Evolutionary conservation across 73 alveolate genomes (phyloP).

Genomic region (Tetrahymena elliotti): DNA sequence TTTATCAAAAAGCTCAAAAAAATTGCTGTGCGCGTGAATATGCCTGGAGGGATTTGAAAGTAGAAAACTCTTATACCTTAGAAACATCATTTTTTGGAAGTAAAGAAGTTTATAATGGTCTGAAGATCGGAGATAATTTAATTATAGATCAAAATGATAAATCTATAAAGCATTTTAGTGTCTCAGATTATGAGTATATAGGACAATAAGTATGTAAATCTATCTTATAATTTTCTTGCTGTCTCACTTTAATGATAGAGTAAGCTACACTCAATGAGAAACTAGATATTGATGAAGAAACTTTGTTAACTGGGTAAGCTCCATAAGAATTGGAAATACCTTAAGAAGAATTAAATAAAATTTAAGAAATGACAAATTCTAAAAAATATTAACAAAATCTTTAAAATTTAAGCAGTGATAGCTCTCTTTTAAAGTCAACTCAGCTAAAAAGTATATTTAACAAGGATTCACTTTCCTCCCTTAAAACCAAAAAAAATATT

Average conservation of each 20-base stretch:
- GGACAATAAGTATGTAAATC: not conserved
- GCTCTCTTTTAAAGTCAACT: not conserved
- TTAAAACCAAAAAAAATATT: not conserved
- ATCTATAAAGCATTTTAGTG: not conserved
- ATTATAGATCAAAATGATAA: not conserved
- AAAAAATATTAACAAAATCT: not conserved
- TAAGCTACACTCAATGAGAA: not conserved
- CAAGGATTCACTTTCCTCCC: not conserved
- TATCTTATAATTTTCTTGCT: not conserved
- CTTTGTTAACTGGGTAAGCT: not conserved
- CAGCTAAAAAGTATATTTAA: not conserved
- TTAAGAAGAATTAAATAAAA: not conserved
- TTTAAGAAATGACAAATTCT: not conserved
- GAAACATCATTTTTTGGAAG: conserved; percentile 91
- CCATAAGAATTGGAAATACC: not conserved
- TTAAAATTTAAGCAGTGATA: not conserved
- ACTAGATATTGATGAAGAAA: not conserved
- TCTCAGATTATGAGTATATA: not conserved
- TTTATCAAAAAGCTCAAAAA: not conserved
- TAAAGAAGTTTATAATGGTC: not conserved
- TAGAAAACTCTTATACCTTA: conserved; percentile 81
- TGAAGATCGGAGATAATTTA: not conserved
- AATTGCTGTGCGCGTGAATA: conserved; percentile 87
- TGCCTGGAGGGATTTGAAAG: conserved; percentile 73
- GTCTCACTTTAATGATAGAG: not conserved